A percentile compares a stretch with the other conserved stretches of the same genome.
Evolutionary conservation across 1,139 yeast genomes (phyloP).

Genomic region (Insectozyma bohioensis): DNA sequence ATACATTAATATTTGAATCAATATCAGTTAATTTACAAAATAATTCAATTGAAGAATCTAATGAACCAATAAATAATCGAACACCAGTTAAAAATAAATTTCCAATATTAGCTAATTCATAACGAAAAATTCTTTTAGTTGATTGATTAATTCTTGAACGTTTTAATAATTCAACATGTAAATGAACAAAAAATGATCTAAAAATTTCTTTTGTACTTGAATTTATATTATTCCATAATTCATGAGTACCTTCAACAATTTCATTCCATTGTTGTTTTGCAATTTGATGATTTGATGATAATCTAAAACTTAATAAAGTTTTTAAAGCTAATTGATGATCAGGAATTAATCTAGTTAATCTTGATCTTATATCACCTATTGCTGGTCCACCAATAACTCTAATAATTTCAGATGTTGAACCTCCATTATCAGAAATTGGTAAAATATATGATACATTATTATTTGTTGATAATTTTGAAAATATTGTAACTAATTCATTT

Average conservation of each 20-base stretch:
- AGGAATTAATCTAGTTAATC: constrained; percentile 73
- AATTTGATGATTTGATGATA: constrained; percentile 48
- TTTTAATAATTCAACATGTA: constrained; percentile 74
- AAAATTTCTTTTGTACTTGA: constrained; percentile 71
- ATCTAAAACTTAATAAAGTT: constrained; percentile 57
- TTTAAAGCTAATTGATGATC: constrained; percentile 43
- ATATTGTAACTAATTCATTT: constrained; percentile 56
- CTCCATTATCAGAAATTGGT: constrained; percentile 93
- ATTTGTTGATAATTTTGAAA: constrained; percentile 36
- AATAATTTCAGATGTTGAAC: constrained; percentile 89
- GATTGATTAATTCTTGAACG: constrained; percentile 53
- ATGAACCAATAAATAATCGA: constrained; percentile 75
- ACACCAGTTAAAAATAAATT: constrained; percentile 83
- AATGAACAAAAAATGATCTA: constrained; percentile 74
- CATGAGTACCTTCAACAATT: constrained; percentile 78
- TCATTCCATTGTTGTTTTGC: constrained; percentile 77
- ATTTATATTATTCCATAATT: constrained; percentile 61
- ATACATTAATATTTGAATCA: constrained; percentile 52
- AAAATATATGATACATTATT: constrained; percentile 56
- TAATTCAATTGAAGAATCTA: constrained; percentile 81
- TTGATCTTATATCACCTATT: constrained; percentile 85
- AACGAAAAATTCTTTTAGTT: constrained; percentile 56
- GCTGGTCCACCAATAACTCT: constrained; percentile 94
- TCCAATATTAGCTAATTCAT: constrained; percentile 81
- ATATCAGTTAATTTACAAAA: constrained; percentile 68